phyloP scores from a whole-genome alignment of 78 protist genomes.

The Emiliania huxleyi region DNA sequence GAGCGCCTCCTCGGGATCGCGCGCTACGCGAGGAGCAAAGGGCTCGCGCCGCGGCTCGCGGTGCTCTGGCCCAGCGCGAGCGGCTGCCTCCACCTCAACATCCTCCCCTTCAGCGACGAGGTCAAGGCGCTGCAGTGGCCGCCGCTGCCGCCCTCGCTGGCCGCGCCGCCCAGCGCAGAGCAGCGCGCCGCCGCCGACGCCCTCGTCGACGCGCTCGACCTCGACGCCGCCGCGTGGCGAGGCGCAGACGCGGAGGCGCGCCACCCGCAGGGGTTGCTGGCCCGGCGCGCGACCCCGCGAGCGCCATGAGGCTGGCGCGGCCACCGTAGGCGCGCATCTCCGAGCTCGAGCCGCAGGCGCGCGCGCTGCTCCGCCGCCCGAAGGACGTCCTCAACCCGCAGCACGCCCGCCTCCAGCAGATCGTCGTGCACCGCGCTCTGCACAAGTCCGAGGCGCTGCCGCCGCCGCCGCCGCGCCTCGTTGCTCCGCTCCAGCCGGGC shows the following conservation, averaged over 20 bases:
- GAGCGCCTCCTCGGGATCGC: not conserved
- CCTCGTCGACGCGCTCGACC: not conserved
- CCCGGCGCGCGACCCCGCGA: no score
- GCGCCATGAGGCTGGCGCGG: not conserved
- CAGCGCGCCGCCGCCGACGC: not conserved
- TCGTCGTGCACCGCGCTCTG: not conserved
- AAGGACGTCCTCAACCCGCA: not conserved
- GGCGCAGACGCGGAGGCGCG: no score
- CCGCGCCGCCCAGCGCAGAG: not conserved
- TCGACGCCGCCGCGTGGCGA: not conserved
- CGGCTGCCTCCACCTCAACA: not conserved
- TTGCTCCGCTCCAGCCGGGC: not conserved
- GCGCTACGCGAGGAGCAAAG: not conserved
- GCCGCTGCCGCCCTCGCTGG: not conserved
- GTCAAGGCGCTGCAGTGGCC: not conserved
- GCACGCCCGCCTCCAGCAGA: not conserved
- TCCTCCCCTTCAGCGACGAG: not conserved
- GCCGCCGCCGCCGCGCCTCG: not conserved
- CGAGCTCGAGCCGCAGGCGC: not conserved
- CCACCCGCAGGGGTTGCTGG: no score
- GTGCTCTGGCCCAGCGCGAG: not conserved
- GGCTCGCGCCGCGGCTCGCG: not conserved
- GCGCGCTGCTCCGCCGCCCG: not conserved
- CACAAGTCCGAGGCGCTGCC: not conserved
- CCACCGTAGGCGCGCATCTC: not conserved